These are phyloP conservation scores for Solanum arcanum DNA, from an alignment of 257 asterid genomes.

Conservation along the genomic window DNA sequence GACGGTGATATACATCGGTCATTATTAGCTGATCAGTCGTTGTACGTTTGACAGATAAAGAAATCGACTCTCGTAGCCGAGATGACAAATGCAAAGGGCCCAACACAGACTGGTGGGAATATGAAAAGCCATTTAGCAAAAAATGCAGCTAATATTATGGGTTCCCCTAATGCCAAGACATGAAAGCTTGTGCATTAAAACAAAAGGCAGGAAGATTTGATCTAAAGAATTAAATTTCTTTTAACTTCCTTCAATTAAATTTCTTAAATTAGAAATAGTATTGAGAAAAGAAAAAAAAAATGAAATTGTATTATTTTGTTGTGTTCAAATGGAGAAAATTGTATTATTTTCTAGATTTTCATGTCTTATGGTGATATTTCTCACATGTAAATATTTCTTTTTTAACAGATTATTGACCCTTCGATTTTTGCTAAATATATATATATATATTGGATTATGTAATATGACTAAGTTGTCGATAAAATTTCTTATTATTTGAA, in stretches of 20 bases:
- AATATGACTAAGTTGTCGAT: background rate
- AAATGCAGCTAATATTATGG: constrained; percentile 39
- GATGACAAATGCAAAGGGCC: constrained; percentile 26
- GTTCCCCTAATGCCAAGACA: constrained; percentile 57
- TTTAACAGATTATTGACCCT: background rate
- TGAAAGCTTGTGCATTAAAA: constrained; percentile 29
- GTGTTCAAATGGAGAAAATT: too few species aligned
- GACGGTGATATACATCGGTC: background rate
- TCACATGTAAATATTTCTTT: background rate
- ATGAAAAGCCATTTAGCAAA: constrained; percentile 54
- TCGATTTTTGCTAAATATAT: background rate
- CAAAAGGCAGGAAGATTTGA: background rate
- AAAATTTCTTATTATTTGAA: background rate
- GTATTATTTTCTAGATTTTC: too few species aligned
- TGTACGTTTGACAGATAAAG: constrained; percentile 42
- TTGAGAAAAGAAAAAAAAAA: too few species aligned
- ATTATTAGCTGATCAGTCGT: background rate
- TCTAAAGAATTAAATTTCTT: background rate
- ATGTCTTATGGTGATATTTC: background rate
- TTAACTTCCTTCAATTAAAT: too few species aligned
- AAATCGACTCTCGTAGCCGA: constrained; percentile 43
- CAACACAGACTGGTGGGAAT: constrained; percentile 51
- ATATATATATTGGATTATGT: background rate
- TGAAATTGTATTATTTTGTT: too few species aligned
- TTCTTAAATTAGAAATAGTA: too few species aligned